Evolutionary conservation across 2,329 filamentous ascomycete genomes (phyloP).

Genomic region (Cercospora citrullina): DNA sequence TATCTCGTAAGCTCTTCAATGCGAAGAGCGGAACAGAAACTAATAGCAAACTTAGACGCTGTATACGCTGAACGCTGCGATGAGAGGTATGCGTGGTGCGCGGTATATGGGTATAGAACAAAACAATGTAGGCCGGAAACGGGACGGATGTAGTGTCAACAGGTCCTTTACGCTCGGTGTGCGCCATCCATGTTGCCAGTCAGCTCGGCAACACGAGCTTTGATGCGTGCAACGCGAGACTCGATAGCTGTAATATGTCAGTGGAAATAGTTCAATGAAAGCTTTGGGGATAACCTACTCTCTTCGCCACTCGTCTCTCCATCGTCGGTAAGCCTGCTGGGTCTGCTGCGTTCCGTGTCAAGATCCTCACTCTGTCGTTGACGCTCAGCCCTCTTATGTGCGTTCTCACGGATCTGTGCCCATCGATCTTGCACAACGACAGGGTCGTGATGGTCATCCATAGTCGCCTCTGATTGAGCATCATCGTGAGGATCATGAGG

Average conservation of each 20-base stretch:
- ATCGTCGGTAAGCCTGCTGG: conserved; percentile 65
- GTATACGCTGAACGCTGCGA: conserved; percentile 14
- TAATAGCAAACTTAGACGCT: conserved; percentile 4
- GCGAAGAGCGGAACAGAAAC: not conserved
- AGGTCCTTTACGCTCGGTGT: conserved; percentile 5
- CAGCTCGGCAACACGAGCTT: conserved; percentile 90
- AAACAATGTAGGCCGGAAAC: not conserved
- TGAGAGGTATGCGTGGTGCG: conserved; percentile 6
- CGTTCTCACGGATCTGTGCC: conserved; percentile 95
- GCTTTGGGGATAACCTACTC: conserved; percentile 60
- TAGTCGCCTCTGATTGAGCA: conserved; percentile 43
- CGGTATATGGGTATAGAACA: conserved; percentile 9
- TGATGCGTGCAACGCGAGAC: conserved; percentile 93
- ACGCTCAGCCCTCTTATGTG: conserved; percentile 68
- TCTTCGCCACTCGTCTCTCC: conserved; percentile 94
- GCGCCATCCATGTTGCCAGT: conserved; percentile 53
- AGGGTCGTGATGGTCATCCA: conserved; percentile 39
- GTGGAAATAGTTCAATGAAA: not conserved
- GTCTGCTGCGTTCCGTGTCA: conserved; percentile 46
- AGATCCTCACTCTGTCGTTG: conserved; percentile 60
- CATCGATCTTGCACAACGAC: conserved; percentile 70
- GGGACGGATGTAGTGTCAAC: conserved; percentile 2
- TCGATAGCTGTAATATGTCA: conserved; percentile 71
- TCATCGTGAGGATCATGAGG: conserved; percentile 20
- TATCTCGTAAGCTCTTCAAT: conserved; percentile 6